Percentiles rank a stretch among this genome's conserved stretches.
Conservation (phyloP, 306 rosid species). For the Pyrus pyrifolia region DNA sequence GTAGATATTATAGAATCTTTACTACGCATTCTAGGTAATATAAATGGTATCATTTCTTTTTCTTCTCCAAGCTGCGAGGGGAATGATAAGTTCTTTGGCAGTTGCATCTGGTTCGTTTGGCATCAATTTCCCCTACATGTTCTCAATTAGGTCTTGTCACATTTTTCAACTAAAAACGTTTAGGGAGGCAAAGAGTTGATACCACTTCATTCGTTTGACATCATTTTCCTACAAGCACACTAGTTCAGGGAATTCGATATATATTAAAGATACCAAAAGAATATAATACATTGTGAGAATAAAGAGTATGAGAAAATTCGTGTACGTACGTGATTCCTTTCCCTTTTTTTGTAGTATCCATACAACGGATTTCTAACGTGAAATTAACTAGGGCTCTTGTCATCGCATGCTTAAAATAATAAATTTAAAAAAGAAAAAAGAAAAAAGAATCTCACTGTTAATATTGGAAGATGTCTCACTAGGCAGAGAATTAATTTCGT, state of each 20-base stretch:
- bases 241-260: not conserved
- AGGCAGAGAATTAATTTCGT: not conserved
- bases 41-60: not conserved
- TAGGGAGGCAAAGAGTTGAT: not conserved
- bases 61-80: not conserved
- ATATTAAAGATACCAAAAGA: not conserved
- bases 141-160: not conserved
- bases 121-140: not conserved
- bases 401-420: not conserved
- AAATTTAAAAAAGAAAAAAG: no score
- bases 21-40: not conserved
- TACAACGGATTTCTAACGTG: not conserved
- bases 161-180: not conserved
- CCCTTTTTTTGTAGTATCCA: not conserved
- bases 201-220: not conserved
- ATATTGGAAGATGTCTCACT: not conserved
- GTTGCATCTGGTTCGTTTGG: constrained; percentile 9
- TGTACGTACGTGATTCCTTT: not conserved
- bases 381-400: not conserved
- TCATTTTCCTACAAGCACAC: not conserved
- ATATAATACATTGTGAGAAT: not conserved
- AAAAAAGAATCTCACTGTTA: no score
- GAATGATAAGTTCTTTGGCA: not conserved
- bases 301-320: not conserved
- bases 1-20: not conserved